These are phyloP conservation scores for Kokia cookei DNA, from an alignment of 441 rosid species.

Conservation along the genomic window DNA sequence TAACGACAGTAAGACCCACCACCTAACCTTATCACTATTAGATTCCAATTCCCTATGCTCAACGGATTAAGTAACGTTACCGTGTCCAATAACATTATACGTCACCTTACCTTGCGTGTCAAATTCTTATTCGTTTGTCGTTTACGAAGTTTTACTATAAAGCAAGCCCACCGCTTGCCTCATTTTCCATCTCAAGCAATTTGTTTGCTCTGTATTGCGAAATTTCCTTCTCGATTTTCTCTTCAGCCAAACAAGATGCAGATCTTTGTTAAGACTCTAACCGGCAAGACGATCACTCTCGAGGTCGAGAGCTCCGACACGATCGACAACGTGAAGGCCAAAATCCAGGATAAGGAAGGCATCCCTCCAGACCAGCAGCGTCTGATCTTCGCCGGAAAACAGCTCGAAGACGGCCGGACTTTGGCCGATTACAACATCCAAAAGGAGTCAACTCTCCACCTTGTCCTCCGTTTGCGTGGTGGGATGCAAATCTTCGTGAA, in stretches of 20 bases:
- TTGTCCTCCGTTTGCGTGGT: no score
- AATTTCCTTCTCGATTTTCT: background rate
- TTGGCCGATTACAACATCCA: no score
- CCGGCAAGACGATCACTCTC: slow-evolving; percentile 44
- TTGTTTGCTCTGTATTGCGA: background rate
- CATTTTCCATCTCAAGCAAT: background rate
- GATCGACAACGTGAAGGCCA: slow-evolving; percentile 55
- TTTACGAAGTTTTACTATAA: background rate
- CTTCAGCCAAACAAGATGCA: slow-evolving; percentile 25
- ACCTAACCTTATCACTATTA: background rate
- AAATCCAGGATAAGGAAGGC: background rate
- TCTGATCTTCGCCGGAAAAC: no score
- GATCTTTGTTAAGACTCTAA: slow-evolving; percentile 50
- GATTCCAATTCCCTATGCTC: background rate
- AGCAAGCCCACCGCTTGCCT: background rate
- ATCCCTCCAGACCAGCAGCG: no score
- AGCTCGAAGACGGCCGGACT: no score
- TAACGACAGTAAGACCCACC: background rate
- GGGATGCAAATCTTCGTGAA: no score
- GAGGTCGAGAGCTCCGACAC: slow-evolving; percentile 63
- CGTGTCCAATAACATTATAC: background rate
- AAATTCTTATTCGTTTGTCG: background rate
- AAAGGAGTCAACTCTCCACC: no score
- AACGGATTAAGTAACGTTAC: background rate
- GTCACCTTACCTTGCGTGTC: background rate